Evolutionary conservation across 2,329 filamentous ascomycete species (phyloP), one percentile per base, ranked within the genome.

Genomic region (Trichoderma sp.): DNA sequence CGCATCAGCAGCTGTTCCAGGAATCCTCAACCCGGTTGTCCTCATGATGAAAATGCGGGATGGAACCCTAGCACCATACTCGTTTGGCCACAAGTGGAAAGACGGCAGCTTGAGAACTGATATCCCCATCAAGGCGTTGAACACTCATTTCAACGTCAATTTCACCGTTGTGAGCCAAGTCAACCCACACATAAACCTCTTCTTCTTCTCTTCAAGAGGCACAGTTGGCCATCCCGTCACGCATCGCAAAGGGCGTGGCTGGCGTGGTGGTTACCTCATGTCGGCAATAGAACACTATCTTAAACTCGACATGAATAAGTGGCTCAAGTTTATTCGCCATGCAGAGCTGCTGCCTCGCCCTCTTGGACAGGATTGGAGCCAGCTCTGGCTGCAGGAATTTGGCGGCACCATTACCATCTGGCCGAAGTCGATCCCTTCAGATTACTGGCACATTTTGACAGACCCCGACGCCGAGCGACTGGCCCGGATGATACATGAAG

Each of bases 61-160:
- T 72, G 95, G 94, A 1, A 90, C 86, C 2, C 85, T 99, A 4
- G 89, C 90, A 0, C 96, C 96, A 0, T 99, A 97, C 81, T 97
- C 93, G 0, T 99, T 99, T 79, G 96, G 96, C 0, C 95, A 98
- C 85, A 98, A 98, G 83, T 99, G 96, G 96, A 99, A 99, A 82
- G 96, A 99, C 80, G 96, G 96, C 68, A 96, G 92, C 76, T 84
- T 99, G 69, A 89, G 96, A 47, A 99, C 96, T 1, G 96, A 99
- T 78, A 98, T 99, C 32, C 96, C 96, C 0, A 89, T 99, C 78
- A 96, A 95, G 81, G 92, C 95, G 2, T 86, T 99, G 66, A 98
- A 99, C 80, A 86, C 97, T 1, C 94, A 98, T 79, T 99, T 99
- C 85, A 98, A 98, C 80, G 96, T 98, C 80, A 98, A 97, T 80